Conservation (phyloP, 2,329 filamentous ascomycete genomes). For the Chaetomium strumarium region DNA sequence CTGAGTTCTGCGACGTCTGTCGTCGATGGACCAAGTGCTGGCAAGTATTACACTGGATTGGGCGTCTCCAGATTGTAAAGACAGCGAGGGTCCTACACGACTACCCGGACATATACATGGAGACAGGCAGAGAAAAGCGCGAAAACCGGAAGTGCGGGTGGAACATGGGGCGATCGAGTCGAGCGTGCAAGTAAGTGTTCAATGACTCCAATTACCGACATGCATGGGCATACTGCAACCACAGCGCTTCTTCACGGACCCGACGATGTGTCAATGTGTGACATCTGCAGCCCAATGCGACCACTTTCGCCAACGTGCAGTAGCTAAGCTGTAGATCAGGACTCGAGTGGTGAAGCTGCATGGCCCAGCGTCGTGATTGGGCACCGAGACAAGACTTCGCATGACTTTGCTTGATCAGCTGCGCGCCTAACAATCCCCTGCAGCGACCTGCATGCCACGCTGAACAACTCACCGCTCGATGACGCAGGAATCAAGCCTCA, state of each 20-base stretch:
- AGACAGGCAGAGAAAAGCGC: background rate
- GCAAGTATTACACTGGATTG: too few relatives aligned
- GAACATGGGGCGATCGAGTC: too few relatives aligned
- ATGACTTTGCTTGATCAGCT: slow-evolving; percentile 11
- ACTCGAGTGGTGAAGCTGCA: slow-evolving; percentile 1
- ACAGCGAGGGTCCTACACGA: too few relatives aligned
- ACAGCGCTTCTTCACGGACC: background rate
- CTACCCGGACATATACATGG: too few relatives aligned
- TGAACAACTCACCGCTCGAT: slow-evolving; percentile 15
- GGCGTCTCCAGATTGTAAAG: too few relatives aligned
- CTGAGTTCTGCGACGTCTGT: background rate
- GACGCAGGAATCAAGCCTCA: slow-evolving; percentile 3
- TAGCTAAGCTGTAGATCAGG: slow-evolving; percentile 5
- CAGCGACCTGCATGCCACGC: background rate
- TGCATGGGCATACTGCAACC: slow-evolving; percentile 9
- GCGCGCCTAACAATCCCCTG: slow-evolving; percentile 16
- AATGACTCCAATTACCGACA: background rate
- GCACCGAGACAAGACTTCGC: slow-evolving; percentile 11
- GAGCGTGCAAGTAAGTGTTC: background rate
- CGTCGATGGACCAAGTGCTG: too few relatives aligned
- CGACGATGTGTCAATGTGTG: slow-evolving; percentile 6
- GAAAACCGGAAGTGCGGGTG: too few relatives aligned
- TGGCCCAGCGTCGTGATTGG: slow-evolving; percentile 11
- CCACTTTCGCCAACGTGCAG: background rate
- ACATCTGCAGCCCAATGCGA: slow-evolving; percentile 21